Evolutionary conservation across 768 basidiomycete genomes (phyloP), one percentile per base, ranked within the genome.

Genomic region (Trametopsis cervina): DNA sequence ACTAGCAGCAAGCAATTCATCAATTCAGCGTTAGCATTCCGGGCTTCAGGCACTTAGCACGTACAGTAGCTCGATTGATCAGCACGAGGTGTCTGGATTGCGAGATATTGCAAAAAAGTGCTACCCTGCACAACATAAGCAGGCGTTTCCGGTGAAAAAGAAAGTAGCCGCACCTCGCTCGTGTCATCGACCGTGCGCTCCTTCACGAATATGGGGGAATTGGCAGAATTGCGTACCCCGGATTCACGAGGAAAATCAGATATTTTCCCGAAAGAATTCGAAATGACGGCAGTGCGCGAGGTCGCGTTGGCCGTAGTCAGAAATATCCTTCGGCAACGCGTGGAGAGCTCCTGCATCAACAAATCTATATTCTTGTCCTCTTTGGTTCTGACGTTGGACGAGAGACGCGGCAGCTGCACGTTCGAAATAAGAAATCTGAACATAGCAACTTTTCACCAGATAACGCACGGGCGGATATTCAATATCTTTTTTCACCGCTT

Each of bases 361-460:
- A 72, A 74, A 53, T 82, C 78, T 57, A 89, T 68, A 66, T 89
- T 89, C 63, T 77, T 76, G 66, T 84, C 79, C 52, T n/a, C n/a
- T n/a, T n/a, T n/a, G n/a, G n/a, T n/a, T n/a, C n/a, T n/a, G n/a
- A n/a, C n/a, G n/a, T n/a, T n/a, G n/a, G n/a, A n/a, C n/a, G n/a
- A n/a, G n/a, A n/a, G n/a, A n/a, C n/a, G n/a, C n/a, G n/a, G n/a
- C n/a, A n/a, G n/a, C n/a, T n/a, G n/a, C n/a, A n/a, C n/a, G n/a
- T n/a, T n/a, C n/a, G n/a, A n/a, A n/a, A n/a, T n/a, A n/a, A n/a
- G n/a, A n/a, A n/a, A n/a, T n/a, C n/a, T n/a, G n/a, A n/a, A n/a
- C n/a, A n/a, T n/a, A n/a, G n/a, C n/a, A n/a, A n/a, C n/a, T n/a
- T n/a, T n/a, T n/a, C n/a, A n/a, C n/a, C n/a, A n/a, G n/a, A n/a